Evolutionary conservation across 768 basidiomycete species (phyloP).

Genomic region (Clavaria fumosa): DNA sequence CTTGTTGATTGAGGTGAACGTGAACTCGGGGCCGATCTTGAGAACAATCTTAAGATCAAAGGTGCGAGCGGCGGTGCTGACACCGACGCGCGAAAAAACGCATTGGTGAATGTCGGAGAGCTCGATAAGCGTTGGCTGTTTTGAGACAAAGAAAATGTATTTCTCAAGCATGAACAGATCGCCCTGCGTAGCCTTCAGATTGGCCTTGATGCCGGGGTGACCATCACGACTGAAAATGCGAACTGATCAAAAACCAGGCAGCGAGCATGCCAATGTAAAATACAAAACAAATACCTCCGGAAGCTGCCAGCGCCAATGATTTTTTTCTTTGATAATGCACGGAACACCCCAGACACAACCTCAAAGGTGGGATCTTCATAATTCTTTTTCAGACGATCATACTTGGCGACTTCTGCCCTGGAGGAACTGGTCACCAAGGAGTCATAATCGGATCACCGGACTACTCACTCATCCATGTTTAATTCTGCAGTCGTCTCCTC

Average conservation of each 20-base stretch:
- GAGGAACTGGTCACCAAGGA: constrained; percentile 3
- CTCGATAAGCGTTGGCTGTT: constrained; percentile 83
- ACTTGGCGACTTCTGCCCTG: constrained; percentile 63
- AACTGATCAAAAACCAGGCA: neutral
- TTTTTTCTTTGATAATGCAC: constrained; percentile 79
- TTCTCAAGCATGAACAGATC: constrained; percentile 98
- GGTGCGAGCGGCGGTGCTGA: constrained; percentile 74
- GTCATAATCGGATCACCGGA: constrained; percentile 7
- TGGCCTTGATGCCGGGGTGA: constrained; percentile 92
- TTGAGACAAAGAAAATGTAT: constrained; percentile 95
- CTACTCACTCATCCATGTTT: constrained; percentile 73
- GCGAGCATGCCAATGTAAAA: neutral
- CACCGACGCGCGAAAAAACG: constrained; percentile 86
- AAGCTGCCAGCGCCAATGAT: constrained; percentile 79
- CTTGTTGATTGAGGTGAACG: constrained; percentile 88
- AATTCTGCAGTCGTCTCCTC: constrained; percentile 94
- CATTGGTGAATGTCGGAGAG: constrained; percentile 81
- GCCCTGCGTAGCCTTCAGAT: constrained; percentile 91
- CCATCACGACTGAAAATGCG: constrained; percentile 54
- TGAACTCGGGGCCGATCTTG: constrained; percentile 71
- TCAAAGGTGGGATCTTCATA: constrained; percentile 95
- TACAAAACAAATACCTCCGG: constrained; percentile 42
- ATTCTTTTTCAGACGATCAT: constrained; percentile 78
- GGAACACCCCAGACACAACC: constrained; percentile 88
- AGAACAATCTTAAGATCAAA: constrained; percentile 88